phyloP scores from a whole-genome alignment of 768 basidiomycete species.

The Lentinula sp. region DNA sequence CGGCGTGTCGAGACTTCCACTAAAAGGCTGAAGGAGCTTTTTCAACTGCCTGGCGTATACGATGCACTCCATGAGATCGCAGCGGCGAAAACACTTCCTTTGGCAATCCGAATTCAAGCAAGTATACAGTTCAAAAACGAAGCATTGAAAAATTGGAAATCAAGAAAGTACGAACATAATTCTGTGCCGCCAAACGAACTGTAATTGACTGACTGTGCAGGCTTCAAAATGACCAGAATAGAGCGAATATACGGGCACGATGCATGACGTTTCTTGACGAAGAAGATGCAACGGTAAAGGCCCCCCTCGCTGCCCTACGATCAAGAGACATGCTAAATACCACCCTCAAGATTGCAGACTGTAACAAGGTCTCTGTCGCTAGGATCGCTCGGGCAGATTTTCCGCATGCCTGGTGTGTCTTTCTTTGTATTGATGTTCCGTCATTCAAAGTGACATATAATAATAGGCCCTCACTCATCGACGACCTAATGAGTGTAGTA shows the following conservation, averaged over 20 bases:
- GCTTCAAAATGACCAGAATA: slow-evolving; percentile 63
- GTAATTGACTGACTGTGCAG: slow-evolving; percentile 29
- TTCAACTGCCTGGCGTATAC: slow-evolving; percentile 65
- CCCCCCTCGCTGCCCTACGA: neutral
- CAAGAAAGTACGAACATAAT: slow-evolving; percentile 51
- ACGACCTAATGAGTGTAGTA: slow-evolving; percentile 49
- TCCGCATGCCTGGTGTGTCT: slow-evolving; percentile 60
- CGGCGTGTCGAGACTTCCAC: slow-evolving; percentile 42
- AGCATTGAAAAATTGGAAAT: slow-evolving; percentile 69
- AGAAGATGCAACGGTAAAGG: slow-evolving; percentile 63
- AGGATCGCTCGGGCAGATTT: slow-evolving; percentile 79
- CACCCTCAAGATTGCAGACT: slow-evolving; percentile 64
- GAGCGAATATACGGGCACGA: slow-evolving; percentile 56
- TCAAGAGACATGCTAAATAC: neutral
- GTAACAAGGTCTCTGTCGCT: slow-evolving; percentile 66
- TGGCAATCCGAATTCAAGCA: slow-evolving; percentile 68
- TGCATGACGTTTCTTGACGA: slow-evolving; percentile 70
- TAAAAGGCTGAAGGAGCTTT: slow-evolving; percentile 58
- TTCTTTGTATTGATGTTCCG: neutral
- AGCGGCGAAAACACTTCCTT: slow-evolving; percentile 48
- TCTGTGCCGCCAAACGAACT: slow-evolving; percentile 6
- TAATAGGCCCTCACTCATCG: slow-evolving; percentile 54
- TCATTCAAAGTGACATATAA: neutral
- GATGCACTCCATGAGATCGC: slow-evolving; percentile 73
- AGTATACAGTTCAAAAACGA: slow-evolving; percentile 90